phyloP scores from a whole-genome alignment of 495 filamentous ascomycete species.

The Penicillium verhagenii region DNA sequence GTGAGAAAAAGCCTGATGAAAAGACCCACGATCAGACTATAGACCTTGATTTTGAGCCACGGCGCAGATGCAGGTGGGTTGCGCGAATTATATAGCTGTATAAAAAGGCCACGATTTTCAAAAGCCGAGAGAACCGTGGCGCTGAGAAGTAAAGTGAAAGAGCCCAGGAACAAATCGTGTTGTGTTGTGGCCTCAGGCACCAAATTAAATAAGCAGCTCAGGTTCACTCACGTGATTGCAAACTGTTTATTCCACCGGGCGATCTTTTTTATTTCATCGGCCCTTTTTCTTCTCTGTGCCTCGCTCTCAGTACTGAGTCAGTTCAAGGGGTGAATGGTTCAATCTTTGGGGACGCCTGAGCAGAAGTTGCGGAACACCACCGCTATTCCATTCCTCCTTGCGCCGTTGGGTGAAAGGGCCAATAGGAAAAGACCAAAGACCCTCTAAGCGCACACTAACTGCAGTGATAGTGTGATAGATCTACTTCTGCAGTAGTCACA shows the following conservation, averaged over 20 bases:
- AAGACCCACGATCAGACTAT: constrained; percentile 1
- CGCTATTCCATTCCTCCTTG: neutral
- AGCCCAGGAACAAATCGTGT: constrained; percentile 4
- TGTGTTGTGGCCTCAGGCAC: constrained; percentile 19
- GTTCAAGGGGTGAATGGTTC: neutral
- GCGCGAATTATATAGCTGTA: neutral
- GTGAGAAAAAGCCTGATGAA: constrained; percentile 19
- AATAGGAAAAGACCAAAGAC: neutral
- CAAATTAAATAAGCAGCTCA: constrained; percentile 15
- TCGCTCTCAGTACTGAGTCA: neutral
- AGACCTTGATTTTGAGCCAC: neutral
- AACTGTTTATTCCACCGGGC: too few species aligned
- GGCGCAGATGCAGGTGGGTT: neutral
- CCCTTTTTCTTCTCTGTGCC: neutral
- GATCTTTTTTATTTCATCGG: neutral
- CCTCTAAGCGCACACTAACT: neutral
- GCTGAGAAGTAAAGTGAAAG: neutral
- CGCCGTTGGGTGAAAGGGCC: neutral
- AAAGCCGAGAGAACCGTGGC: constrained; percentile 1
- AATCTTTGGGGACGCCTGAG: neutral
- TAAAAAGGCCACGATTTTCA: neutral
- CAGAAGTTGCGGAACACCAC: neutral
- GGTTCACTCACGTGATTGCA: neutral
- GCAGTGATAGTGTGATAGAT: constrained; percentile 7
- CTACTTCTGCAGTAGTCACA: neutral